phyloP scores from a whole-genome alignment of 148 eudicot species.

The Nepenthes gracilis region DNA sequence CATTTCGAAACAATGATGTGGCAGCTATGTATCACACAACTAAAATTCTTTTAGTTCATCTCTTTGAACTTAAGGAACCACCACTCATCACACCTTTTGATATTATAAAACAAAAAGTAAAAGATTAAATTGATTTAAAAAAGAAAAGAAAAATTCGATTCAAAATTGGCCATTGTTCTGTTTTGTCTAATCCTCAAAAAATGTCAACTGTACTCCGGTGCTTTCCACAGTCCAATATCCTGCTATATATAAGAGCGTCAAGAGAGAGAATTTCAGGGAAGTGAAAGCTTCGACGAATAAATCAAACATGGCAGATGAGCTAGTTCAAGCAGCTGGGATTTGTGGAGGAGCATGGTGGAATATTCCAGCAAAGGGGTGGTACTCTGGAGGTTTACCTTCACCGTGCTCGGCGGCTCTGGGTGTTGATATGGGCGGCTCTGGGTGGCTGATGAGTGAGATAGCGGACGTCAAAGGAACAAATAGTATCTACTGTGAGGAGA shows the following conservation, averaged over 20 bases:
- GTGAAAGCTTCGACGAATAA: no score
- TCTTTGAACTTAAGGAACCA: conserved; percentile 4
- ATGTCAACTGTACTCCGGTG: conserved; percentile 54
- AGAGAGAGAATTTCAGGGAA: no score
- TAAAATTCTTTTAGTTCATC: conserved; percentile 8
- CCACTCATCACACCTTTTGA: background rate
- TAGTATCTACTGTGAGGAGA: no score
- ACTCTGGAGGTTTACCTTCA: conserved; percentile 12
- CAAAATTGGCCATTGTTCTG: conserved; percentile 3
- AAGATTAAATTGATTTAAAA: conserved; percentile 11
- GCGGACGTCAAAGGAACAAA: no score
- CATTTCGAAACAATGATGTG: conserved; percentile 16
- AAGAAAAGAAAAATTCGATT: conserved; percentile 1
- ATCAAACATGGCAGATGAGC: conserved; percentile 46
- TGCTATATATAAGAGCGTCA: conserved; percentile 15
- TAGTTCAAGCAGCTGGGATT: conserved; percentile 40
- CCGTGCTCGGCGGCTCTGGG: conserved; percentile 29
- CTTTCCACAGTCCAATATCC: conserved; percentile 6
- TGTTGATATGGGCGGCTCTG: conserved; percentile 15
- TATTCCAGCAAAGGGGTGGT: conserved; percentile 22
- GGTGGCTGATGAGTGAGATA: no score
- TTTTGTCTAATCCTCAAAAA: conserved; percentile 16
- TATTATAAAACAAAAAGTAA: conserved; percentile 4
- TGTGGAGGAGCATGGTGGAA: conserved; percentile 62
- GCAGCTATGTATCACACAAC: conserved; percentile 2